Percentiles rank a stretch among this genome's conserved stretches.
Evolutionary conservation across 495 filamentous ascomycete genomes (phyloP).

Genomic region (Aspergillus bertholletiae): DNA sequence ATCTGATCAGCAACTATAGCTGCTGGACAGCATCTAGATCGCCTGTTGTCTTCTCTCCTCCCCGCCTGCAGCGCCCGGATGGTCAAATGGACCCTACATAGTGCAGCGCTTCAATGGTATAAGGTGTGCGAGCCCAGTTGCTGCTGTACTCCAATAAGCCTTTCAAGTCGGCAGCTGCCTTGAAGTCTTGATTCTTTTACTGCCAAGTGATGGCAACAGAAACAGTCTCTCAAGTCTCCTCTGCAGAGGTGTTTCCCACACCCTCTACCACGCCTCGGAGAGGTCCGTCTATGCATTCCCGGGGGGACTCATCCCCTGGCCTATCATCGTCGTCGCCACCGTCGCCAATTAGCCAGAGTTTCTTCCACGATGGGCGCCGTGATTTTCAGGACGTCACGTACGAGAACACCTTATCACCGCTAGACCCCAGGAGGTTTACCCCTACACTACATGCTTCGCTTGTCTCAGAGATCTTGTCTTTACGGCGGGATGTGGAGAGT

Average conservation of each 20-base stretch:
- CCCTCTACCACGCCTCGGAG: constrained; percentile 65
- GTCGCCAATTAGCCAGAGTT: constrained; percentile 44
- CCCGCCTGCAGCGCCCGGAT: not conserved
- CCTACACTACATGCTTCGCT: constrained; percentile 93
- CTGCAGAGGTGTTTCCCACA: constrained; percentile 52
- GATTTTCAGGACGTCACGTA: constrained; percentile 55
- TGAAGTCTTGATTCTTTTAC: not conserved
- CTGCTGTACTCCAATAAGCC: not conserved
- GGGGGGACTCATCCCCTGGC: constrained; percentile 59
- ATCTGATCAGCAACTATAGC: not conserved
- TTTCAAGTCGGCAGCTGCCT: not conserved
- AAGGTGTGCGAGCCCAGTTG: not conserved
- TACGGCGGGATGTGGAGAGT: constrained; percentile 84
- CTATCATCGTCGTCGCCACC: constrained; percentile 62
- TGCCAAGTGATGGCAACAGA: constrained; percentile 31
- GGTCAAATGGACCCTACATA: not conserved
- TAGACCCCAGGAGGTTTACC: constrained; percentile 89
- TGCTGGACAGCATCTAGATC: constrained; percentile 24
- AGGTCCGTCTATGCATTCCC: constrained; percentile 53
- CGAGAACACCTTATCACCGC: constrained; percentile 71
- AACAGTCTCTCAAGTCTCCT: constrained; percentile 16
- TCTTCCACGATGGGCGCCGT: constrained; percentile 39
- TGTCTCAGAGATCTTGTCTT: constrained; percentile 85
- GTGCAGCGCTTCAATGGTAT: not conserved
- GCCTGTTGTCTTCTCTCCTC: not conserved